A percentile compares a stretch with the other conserved stretches of the same genome.
Conservation (phyloP, 2,329 filamentous ascomycete species). For the Zelopaecilomyces penicillatus region DNA sequence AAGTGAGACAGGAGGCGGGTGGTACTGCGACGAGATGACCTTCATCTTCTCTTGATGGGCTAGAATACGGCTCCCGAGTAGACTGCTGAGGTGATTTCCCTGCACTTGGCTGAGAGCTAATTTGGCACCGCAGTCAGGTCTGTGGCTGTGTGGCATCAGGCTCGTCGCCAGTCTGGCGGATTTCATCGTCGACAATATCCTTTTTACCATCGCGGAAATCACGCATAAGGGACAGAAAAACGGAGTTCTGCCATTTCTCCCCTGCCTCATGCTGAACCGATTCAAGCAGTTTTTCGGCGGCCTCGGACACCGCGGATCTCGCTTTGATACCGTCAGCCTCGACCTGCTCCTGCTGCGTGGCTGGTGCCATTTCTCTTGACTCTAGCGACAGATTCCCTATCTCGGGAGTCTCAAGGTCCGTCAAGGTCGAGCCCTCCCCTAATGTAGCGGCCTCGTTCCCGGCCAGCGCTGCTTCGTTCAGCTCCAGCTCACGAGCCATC, state of each 20-base stretch:
- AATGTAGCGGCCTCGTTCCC: constrained; percentile 9
- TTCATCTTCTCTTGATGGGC: neutral
- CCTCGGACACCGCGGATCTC: constrained; percentile 33
- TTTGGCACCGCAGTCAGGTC: constrained; percentile 6
- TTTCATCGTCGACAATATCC: constrained; percentile 34
- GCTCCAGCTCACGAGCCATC: constrained; percentile 32
- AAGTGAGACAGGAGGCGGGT: neutral
- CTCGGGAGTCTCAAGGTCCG: constrained; percentile 23
- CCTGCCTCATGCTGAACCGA: constrained; percentile 35
- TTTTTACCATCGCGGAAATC: constrained; percentile 37
- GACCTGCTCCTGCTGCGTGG: constrained; percentile 7
- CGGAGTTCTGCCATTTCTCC: constrained; percentile 39
- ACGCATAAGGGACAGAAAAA: constrained; percentile 36
- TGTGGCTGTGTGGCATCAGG: constrained; percentile 1
- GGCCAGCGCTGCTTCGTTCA: constrained; percentile 23
- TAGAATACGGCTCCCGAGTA: neutral
- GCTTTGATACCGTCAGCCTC: constrained; percentile 6
- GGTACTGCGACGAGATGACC: neutral
- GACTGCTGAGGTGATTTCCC: neutral
- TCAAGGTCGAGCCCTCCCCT: constrained; percentile 11
- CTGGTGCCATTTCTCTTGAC: constrained; percentile 1
- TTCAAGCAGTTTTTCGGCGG: constrained; percentile 33
- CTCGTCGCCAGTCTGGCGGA: constrained; percentile 22
- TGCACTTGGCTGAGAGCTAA: neutral
- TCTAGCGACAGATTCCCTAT: constrained; percentile 24